Conservation (phyloP, 768 basidiomycete genomes). For the Termitomyces eurrhizus region DNA sequence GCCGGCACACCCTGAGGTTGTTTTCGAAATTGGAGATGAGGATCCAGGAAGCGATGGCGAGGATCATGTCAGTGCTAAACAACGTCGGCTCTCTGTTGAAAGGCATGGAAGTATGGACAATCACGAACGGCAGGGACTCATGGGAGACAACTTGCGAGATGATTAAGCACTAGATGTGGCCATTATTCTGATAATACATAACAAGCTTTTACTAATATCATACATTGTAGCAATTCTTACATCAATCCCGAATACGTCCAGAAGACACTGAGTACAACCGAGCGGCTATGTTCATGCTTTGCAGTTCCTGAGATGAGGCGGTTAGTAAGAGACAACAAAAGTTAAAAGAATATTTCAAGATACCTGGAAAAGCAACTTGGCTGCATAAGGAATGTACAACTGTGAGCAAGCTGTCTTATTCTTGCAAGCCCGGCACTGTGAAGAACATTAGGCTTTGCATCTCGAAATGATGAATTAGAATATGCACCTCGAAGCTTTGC, state of each 20-base stretch:
- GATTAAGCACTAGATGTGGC: conserved; percentile 22
- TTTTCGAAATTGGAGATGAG: conserved; percentile 90
- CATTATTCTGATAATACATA: conserved; percentile 19
- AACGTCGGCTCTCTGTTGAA: conserved; percentile 48
- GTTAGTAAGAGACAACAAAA: background rate
- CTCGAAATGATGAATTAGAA: conserved; percentile 8
- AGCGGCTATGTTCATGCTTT: conserved; percentile 94
- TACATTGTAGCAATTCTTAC: conserved; percentile 16
- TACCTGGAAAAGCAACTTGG: conserved; percentile 94
- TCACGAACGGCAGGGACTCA: conserved; percentile 66
- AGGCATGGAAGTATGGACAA: conserved; percentile 37
- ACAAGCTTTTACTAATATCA: conserved; percentile 18
- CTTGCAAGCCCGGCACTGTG: conserved; percentile 89
- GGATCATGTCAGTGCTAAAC: conserved; percentile 47
- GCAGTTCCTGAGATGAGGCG: conserved; percentile 60
- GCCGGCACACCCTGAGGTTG: conserved; percentile 61
- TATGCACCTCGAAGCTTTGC: conserved; percentile 83
- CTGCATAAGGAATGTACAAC: conserved; percentile 92
- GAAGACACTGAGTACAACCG: conserved; percentile 85
- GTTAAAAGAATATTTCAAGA: conserved; percentile 15
- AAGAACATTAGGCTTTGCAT: background rate
- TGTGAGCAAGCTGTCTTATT: conserved; percentile 96
- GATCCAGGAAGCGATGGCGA: conserved; percentile 67
- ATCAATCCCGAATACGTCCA: conserved; percentile 74
- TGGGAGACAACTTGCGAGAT: conserved; percentile 37